Conservation (phyloP, 345 rosid genomes). For the Eucalyptus cloeziana region DNA sequence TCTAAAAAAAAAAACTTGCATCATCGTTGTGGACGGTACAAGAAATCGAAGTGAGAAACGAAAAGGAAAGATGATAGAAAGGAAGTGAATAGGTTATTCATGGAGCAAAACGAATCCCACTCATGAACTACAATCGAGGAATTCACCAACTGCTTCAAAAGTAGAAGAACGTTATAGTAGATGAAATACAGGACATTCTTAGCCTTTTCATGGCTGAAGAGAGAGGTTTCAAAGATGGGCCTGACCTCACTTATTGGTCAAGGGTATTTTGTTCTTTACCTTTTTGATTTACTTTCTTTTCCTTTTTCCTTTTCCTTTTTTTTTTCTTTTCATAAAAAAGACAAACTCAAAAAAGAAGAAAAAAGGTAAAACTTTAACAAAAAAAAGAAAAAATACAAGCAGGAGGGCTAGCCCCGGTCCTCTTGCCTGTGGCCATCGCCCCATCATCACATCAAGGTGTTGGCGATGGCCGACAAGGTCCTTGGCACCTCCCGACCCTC, state of each 20-base stretch:
- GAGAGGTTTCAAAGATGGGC: not conserved
- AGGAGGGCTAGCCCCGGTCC: too few relatives aligned
- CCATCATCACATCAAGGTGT: too few relatives aligned
- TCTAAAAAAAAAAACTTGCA: not conserved
- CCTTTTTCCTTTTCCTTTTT: too few relatives aligned
- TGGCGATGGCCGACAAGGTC: too few relatives aligned
- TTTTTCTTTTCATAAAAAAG: too few relatives aligned
- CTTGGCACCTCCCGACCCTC: fast-evolving
- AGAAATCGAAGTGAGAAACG: not conserved
- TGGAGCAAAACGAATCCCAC: not conserved
- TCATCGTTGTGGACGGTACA: not conserved
- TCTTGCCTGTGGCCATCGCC: too few relatives aligned
- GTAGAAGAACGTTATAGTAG: not conserved
- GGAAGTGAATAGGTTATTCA: not conserved
- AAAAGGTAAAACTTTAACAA: too few relatives aligned
- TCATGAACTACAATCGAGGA: not conserved
- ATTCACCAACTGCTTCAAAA: not conserved
- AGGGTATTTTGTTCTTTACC: too few relatives aligned
- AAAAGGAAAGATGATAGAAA: not conserved
- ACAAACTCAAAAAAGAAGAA: too few relatives aligned
- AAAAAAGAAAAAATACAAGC: too few relatives aligned
- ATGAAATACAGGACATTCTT: not conserved
- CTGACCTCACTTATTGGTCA: too few relatives aligned
- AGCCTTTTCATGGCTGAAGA: not conserved
- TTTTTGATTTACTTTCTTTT: too few relatives aligned